A percentile compares a stretch with the other conserved stretches of the same genome.
Conservation (phyloP, 2,329 filamentous ascomycete genomes). For the Alternaria panax region DNA sequence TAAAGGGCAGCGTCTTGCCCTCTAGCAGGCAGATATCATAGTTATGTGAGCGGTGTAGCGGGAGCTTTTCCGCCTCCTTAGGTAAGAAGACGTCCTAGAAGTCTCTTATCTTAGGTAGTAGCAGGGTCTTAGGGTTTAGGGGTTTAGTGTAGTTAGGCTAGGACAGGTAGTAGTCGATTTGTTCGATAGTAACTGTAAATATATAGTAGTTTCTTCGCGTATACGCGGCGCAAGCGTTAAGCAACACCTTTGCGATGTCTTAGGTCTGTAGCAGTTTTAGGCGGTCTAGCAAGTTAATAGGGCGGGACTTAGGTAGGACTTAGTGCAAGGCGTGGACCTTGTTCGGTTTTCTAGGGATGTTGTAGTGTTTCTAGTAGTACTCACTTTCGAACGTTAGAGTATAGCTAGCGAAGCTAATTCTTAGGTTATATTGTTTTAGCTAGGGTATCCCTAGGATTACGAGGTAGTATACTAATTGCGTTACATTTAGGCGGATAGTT, state of each 20-base stretch:
- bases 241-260: constrained; percentile 1
- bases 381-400: background rate
- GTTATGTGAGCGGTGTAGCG: background rate
- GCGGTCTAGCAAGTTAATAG: background rate
- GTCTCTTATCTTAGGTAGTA: background rate
- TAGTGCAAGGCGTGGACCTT: background rate
- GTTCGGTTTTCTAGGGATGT: background rate
- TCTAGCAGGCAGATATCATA: too few relatives aligned
- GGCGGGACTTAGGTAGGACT: background rate
- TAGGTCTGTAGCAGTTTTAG: background rate
- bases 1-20: too few relatives aligned
- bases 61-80: background rate
- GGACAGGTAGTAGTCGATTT: background rate
- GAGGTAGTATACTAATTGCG: background rate
- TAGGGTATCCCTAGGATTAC: background rate
- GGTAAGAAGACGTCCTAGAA: background rate
- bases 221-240: background rate
- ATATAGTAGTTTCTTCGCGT: background rate
- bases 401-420: background rate
- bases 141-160: background rate
- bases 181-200: background rate
- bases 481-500: background rate
- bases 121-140: background rate
- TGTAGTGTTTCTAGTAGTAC: background rate
- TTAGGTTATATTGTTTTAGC: background rate